Conservation (phyloP, 805 yeast species). For the Yarrowia yakushimensis region DNA sequence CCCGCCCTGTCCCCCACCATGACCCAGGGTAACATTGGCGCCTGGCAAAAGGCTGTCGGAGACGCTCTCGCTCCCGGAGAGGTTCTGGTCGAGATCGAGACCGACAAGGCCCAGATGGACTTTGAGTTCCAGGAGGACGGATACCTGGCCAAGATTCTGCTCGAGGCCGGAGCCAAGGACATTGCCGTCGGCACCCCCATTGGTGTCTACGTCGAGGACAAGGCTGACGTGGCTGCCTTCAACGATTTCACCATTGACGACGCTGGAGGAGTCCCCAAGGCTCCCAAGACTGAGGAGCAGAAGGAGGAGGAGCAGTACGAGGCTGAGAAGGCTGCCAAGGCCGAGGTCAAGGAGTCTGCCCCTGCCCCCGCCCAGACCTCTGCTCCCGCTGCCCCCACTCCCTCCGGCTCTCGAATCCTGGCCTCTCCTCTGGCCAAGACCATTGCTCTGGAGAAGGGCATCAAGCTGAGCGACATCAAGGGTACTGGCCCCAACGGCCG, state of each 20-base stretch:
- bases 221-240: conserved; percentile 81
- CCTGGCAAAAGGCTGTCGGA: conserved; percentile 88
- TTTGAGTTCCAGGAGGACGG: conserved; percentile 96
- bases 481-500: conserved; percentile 97
- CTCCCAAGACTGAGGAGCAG: conserved; percentile 42
- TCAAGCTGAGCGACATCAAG: conserved; percentile 74
- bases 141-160: conserved; percentile 77
- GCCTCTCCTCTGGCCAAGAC: conserved; percentile 96
- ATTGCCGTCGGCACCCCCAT: conserved; percentile 93
- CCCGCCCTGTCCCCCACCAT: conserved; percentile 99
- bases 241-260: conserved; percentile 79
- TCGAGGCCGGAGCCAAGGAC: conserved; percentile 83
- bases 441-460: conserved; percentile 87
- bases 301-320: conserved; percentile 37
- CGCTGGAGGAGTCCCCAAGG: conserved; percentile 57
- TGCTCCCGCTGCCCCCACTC: conserved; percentile 33
- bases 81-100: conserved; percentile 94
- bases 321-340: conserved; percentile 35
- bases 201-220: conserved; percentile 92
- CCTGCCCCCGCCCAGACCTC: conserved; percentile 14
- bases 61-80: conserved; percentile 90
- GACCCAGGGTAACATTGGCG: conserved; percentile 91
- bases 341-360: conserved; percentile 27
- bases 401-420: conserved; percentile 63
- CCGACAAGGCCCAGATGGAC: conserved; percentile 97